Base-by-base conservation (phyloP, 2,329 filamentous ascomycete genomes). In the Pestalotiopsis fici region DNA sequence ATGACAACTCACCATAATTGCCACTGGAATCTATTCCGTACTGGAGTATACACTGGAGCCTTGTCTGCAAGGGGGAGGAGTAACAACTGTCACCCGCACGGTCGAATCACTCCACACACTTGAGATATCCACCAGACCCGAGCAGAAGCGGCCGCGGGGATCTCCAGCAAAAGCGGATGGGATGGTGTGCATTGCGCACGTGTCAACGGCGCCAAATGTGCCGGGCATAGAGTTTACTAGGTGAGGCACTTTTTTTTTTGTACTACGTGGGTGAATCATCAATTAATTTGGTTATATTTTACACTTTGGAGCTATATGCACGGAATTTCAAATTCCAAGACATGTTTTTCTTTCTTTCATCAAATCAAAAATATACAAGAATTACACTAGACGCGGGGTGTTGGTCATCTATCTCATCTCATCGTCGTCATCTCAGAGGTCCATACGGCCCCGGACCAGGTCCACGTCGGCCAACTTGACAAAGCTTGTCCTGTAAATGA, bases 401-500 rank as follows among this genome's bases (percentile, higher is more conserved):
- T 25, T 7, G 4, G 4, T 23, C 23, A 25, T 31, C 21, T 27
- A 23, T 57, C 55, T n/a, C 13, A 3, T 27, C 23, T 12, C 23
- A 57, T 57, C 23, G 55, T 57, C 55, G n/a, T n/a, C 43, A 50
- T 23, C 18, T 9, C 23, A 27, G 15, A 60, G 28, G 57, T 60
- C 57, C 4, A 71, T 69, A 37, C 74, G 73, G 25, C 74, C 76
- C 11, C 71, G 66, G 31, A 74, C 71, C 59, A 78, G 68, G 59
- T 77, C 74, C 7, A 77, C 71, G n/a, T 77, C 72, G 18, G 68
- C 65, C 37, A 75, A 18, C 31, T 68, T 69, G 11, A 76, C 69
- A 31, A 72, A 64, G 65, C 70, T 76, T 23, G 75, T 74, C 62
- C 75, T 65, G 69, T 67, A 76, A 21, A 75, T 70, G 35, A 84